Base-by-base conservation (phyloP, 2,329 filamentous ascomycete species). In the Ceratocystis huliohia region DNA sequence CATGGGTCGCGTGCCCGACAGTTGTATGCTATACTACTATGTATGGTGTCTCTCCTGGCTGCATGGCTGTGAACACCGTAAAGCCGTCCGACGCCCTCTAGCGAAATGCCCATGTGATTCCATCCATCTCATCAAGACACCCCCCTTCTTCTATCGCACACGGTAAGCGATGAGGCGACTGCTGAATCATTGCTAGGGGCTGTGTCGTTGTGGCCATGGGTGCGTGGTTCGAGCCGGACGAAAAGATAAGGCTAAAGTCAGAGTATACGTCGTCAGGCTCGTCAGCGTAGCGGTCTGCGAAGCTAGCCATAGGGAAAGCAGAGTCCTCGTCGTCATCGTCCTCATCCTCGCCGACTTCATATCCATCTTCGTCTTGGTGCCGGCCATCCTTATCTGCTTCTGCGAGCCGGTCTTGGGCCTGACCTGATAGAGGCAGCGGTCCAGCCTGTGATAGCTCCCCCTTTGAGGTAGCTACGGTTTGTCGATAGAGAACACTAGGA, bases 81-180 rank as follows among this genome's bases (percentile, higher is more conserved):
- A 41, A 41, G 37, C 37, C 13, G 28, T 6, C 7, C n/a, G 13
- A 2, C 56, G 7, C 20, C 46, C 30, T n/a, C 61, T 63, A 68
- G 45, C 67, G 48, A 45, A 67, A 65, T 68, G 74, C 73, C 75
- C 80, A 82, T 5, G 79, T 78, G 68, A 83, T 82, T 8, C 81
- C 81, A 69, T 83, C 81, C 68, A 83, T 71, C 68, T 82, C 81
- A 69, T 83, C 81, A 70, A 83, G 75, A 70, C 80, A 82, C 70
- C 61, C 45, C 6, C 22, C 50, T 45, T 48, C 50, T 56, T 65
- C 79, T 74, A 20, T 77, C 77, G 2, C 17, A 37, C 56, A 59
- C 15, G 56, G 30, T 17, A 59, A 4, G n/a, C 56, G 28, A 33
- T 15, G 25, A 1, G 48, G 25, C 28, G 7, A n/a, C 56, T 59